A percentile compares a stretch with the other conserved stretches of the same genome.
phyloP scores from a whole-genome alignment of 139 green algal species.

The Volvox reticuliferus region DNA sequence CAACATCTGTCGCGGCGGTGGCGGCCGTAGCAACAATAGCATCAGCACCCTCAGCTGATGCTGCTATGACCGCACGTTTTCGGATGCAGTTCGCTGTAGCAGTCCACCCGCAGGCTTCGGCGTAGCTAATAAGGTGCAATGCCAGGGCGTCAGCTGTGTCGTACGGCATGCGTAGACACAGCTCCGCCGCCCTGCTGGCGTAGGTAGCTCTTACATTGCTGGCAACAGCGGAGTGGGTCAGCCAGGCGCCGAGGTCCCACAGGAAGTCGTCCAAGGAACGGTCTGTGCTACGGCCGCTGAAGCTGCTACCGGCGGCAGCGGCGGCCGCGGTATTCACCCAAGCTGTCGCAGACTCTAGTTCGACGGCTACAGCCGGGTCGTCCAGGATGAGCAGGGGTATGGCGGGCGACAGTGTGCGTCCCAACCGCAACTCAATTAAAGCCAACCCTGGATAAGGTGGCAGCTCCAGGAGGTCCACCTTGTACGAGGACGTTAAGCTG shows the following conservation, averaged over 20 bases:
- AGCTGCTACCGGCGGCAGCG: not conserved
- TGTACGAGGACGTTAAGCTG: not conserved
- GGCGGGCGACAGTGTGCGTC: not conserved
- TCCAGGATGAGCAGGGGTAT: not conserved
- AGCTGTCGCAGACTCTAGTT: not conserved
- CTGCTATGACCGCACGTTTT: no score
- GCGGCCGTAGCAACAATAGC: no score
- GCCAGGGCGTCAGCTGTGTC: not conserved
- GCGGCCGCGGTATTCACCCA: not conserved
- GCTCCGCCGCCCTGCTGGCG: not conserved
- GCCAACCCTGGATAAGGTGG: not conserved
- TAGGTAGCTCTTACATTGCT: not conserved
- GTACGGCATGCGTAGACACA: not conserved
- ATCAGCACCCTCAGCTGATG: no score
- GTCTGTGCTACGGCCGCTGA: not conserved
- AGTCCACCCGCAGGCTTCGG: not conserved
- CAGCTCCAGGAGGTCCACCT: not conserved
- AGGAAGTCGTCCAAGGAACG: not conserved
- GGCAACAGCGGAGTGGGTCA: not conserved
- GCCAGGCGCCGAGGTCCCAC: not conserved
- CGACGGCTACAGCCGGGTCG: not conserved
- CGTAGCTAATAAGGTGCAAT: not conserved
- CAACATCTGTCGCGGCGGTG: not conserved
- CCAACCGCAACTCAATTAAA: conserved; percentile 24
- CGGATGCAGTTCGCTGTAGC: not conserved